Percentiles rank a stretch among this genome's conserved stretches.
Evolutionary conservation across 2,329 filamentous ascomycete genomes (phyloP).

Genomic region (Cladosporium phlei): DNA sequence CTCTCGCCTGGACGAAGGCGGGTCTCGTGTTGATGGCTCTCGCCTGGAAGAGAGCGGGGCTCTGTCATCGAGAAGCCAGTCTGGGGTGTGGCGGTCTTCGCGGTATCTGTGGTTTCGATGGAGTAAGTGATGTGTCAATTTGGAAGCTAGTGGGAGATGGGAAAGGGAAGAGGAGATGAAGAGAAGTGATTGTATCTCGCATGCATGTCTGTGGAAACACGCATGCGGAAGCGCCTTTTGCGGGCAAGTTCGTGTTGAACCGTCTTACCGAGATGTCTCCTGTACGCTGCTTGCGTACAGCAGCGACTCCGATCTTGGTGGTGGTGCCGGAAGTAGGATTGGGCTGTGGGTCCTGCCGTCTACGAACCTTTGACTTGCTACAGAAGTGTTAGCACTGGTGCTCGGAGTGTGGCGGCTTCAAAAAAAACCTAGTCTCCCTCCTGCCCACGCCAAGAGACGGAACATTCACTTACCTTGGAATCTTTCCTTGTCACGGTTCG

Average conservation of each 20-base stretch:
- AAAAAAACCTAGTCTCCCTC: too few species aligned
- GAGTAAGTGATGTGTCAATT: background rate
- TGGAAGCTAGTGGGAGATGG: too few species aligned
- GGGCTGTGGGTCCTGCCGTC: background rate
- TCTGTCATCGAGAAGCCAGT: background rate
- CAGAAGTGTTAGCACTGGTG: constrained; percentile 27
- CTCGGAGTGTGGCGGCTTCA: background rate
- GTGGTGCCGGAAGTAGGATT: constrained; percentile 3
- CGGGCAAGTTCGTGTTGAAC: constrained; percentile 1
- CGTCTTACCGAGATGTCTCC: constrained; percentile 7
- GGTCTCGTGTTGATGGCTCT: too few species aligned
- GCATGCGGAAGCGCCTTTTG: background rate
- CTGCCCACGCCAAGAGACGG: constrained; percentile 7
- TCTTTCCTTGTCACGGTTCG: constrained; percentile 11
- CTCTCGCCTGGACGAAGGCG: too few species aligned
- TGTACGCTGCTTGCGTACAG: background rate
- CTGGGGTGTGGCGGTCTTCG: constrained; percentile 3
- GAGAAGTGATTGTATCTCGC: too few species aligned
- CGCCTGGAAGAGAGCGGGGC: too few species aligned
- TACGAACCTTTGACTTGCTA: constrained; percentile 29
- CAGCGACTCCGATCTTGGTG: too few species aligned
- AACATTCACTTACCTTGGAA: constrained; percentile 24
- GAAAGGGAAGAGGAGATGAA: too few species aligned
- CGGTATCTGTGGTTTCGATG: constrained; percentile 1
- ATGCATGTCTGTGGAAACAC: too few species aligned